phyloP scores from a whole-genome alignment of 768 basidiomycete genomes.

The Pholiota conissans region DNA sequence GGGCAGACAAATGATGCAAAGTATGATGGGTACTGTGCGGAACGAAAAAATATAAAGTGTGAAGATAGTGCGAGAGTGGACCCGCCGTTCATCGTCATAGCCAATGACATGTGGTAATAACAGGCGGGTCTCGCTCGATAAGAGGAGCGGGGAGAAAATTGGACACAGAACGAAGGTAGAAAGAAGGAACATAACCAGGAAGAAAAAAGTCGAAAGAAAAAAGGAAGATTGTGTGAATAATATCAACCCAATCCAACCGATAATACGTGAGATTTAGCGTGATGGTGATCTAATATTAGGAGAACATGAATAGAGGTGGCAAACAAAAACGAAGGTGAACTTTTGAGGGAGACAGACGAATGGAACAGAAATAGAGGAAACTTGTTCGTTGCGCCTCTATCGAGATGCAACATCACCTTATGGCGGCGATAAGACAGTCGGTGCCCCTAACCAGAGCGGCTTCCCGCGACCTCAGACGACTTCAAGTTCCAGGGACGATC shows the following conservation, averaged over 20 bases:
- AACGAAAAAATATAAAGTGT: background rate
- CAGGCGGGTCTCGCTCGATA: background rate
- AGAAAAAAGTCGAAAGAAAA: constrained; percentile 9
- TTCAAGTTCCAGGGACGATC: constrained; percentile 40
- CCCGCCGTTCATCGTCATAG: background rate
- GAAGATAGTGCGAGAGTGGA: background rate
- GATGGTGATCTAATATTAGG: constrained; percentile 29
- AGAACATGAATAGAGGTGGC: constrained; percentile 17
- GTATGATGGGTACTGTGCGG: background rate
- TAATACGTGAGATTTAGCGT: constrained; percentile 32
- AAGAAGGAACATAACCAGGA: background rate
- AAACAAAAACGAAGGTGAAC: constrained; percentile 9
- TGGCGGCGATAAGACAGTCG: background rate
- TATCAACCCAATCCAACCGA: constrained; percentile 26
- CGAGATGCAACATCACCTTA: background rate
- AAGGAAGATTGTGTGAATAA: constrained; percentile 6
- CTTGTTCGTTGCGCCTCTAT: constrained; percentile 4
- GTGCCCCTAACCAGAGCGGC: constrained; percentile 2
- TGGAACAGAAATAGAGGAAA: background rate
- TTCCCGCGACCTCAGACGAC: constrained; percentile 19
- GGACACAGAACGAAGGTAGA: constrained; percentile 9
- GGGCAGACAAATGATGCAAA: background rate
- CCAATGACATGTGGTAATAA: background rate
- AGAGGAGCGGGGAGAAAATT: constrained; percentile 1
- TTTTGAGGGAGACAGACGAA: constrained; percentile 8